A percentile compares a stretch with the other conserved stretches of the same genome.
phyloP scores from a whole-genome alignment of 2,329 filamentous ascomycete species.

The Ophiostoma sp. region DNA sequence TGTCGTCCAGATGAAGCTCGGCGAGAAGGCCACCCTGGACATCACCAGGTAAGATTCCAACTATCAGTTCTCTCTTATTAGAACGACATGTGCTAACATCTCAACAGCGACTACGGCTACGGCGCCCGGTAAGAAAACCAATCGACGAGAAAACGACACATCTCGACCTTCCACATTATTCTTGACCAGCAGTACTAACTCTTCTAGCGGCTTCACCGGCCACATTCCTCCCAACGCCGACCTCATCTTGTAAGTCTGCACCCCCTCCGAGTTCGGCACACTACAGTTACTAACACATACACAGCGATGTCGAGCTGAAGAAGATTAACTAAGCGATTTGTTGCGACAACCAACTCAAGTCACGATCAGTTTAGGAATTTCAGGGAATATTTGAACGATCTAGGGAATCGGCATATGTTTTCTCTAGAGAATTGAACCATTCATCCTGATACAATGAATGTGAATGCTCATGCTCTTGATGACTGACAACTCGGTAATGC shows the following conservation, averaged over 20 bases:
- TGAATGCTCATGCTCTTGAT: neutral
- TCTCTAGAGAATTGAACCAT: neutral
- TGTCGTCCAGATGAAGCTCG: constrained; percentile 77
- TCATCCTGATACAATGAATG: neutral
- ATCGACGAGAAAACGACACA: neutral
- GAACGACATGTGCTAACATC: neutral
- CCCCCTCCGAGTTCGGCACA: neutral
- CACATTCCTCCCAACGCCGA: constrained; percentile 70
- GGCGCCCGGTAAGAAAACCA: constrained; percentile 50
- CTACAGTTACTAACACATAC: constrained; percentile 25
- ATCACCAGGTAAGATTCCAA: constrained; percentile 61
- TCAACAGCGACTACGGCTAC: constrained; percentile 55
- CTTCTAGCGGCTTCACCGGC: constrained; percentile 65
- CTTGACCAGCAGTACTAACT: constrained; percentile 27
- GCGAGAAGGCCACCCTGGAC: constrained; percentile 80
- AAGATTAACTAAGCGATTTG: constrained; percentile 29
- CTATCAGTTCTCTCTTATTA: neutral
- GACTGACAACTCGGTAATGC: no score
- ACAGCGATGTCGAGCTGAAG: constrained; percentile 37
- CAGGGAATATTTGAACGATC: neutral
- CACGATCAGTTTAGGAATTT: neutral
- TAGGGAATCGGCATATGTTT: neutral
- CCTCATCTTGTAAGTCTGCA: constrained; percentile 70
- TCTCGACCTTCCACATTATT: neutral
- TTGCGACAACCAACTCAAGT: neutral